Conservation (phyloP, 805 yeast genomes). For the Hanseniaspora lindneri region DNA sequence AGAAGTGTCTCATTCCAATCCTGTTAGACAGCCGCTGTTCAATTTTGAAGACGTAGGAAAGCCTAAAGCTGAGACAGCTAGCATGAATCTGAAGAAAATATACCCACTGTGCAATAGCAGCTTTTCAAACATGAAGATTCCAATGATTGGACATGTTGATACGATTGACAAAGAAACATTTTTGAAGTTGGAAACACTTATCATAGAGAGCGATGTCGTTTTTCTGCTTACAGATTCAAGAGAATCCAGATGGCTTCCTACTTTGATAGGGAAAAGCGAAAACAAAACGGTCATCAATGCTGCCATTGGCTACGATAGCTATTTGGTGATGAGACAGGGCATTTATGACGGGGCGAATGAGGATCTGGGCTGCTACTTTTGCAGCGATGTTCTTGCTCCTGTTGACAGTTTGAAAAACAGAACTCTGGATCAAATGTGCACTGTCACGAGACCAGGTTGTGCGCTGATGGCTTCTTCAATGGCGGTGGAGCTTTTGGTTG, state of each 20-base stretch:
- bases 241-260: slow-evolving; percentile 96
- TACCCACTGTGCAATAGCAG: slow-evolving; percentile 62
- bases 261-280: slow-evolving; percentile 58
- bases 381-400: slow-evolving; percentile 94
- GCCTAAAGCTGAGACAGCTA: slow-evolving; percentile 70
- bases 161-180: slow-evolving; percentile 45
- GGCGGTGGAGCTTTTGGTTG: slow-evolving; percentile 72
- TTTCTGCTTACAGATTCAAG: slow-evolving; percentile 86
- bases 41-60: slow-evolving; percentile 74
- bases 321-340: slow-evolving; percentile 90
- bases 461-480: slow-evolving; percentile 77
- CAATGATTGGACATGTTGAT: slow-evolving; percentile 91
- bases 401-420: slow-evolving; percentile 75
- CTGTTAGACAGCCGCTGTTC: slow-evolving; percentile 86
- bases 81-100: slow-evolving; percentile 53
- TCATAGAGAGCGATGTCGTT: slow-evolving; percentile 59
- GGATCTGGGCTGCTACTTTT: slow-evolving; percentile 81
- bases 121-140: slow-evolving; percentile 64
- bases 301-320: slow-evolving; percentile 91
- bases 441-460: slow-evolving; percentile 94
- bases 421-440: slow-evolving; percentile 95
- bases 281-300: slow-evolving; percentile 75
- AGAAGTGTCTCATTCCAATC: slow-evolving; percentile 79
- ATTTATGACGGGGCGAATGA: slow-evolving; percentile 22
- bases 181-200: slow-evolving; percentile 40